These are phyloP conservation scores for Fusarium proliferatum DNA, from an alignment of 2,329 filamentous ascomycete genomes.

Conservation along the genomic window DNA sequence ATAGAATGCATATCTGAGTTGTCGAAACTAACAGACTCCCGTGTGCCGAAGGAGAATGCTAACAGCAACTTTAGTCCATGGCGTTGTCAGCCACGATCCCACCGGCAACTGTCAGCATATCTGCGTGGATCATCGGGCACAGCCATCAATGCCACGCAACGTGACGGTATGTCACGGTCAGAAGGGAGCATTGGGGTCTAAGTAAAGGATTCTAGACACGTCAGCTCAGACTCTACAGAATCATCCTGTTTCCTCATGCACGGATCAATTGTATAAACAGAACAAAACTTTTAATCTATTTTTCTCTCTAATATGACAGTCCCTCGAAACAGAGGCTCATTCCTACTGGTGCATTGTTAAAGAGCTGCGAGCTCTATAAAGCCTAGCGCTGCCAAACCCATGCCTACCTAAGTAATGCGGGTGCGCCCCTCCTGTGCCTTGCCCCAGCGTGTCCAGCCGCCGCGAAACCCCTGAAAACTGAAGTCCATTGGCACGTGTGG, in stretches of 20 bases:
- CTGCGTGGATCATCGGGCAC: constrained; percentile 26
- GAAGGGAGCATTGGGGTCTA: constrained; percentile 3
- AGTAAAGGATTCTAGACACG: neutral
- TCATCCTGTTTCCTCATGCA: neutral
- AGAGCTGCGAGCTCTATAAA: neutral
- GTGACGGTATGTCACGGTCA: neutral
- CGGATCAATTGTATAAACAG: neutral
- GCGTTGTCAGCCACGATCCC: constrained; percentile 27
- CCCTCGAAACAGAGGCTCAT: constrained; percentile 21
- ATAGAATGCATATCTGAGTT: constrained; percentile 5
- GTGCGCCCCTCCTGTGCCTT: constrained; percentile 29
- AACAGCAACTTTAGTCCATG: constrained; percentile 6
- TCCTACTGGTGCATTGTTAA: constrained; percentile 21
- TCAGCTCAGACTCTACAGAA: constrained; percentile 4
- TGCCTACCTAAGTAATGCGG: constrained; percentile 28
- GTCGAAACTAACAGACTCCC: neutral
- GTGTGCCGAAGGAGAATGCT: constrained; percentile 11
- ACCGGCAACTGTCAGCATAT: constrained; percentile 28
- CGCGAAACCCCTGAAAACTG: constrained; percentile 5
- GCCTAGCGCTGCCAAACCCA: constrained; percentile 27
- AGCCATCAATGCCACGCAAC: constrained; percentile 18
- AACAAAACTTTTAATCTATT: constrained; percentile 1
- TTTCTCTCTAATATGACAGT: neutral
- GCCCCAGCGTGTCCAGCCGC: constrained; percentile 25
- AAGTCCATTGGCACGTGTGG: constrained; percentile 1